Conservation (phyloP, 1,284 basidiomycete species). For the Polyporus tsugae region DNA sequence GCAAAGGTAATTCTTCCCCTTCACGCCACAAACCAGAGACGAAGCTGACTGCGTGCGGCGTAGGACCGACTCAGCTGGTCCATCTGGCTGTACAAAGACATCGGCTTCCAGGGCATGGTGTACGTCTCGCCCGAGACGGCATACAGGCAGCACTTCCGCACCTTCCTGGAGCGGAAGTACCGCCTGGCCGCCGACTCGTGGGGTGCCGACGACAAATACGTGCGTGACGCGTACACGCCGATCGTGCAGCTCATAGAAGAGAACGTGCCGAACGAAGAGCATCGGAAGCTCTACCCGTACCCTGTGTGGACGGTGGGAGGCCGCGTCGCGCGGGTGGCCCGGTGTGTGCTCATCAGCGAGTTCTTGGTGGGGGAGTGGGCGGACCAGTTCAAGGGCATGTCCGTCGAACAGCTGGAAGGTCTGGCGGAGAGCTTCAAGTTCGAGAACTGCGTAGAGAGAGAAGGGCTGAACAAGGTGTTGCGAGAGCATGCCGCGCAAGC, state of each 20-base stretch:
- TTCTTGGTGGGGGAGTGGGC: conserved; percentile 74
- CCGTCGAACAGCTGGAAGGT: conserved; percentile 61
- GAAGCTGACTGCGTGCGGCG: conserved; percentile 3
- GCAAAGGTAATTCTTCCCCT: conserved; percentile 43
- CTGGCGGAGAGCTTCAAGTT: conserved; percentile 71
- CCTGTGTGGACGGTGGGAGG: conserved; percentile 58
- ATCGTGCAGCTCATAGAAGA: conserved; percentile 61
- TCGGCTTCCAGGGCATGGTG: conserved; percentile 87
- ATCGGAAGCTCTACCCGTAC: conserved; percentile 56
- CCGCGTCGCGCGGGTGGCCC: conserved; percentile 58
- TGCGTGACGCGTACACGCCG: conserved; percentile 63
- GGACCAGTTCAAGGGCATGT: conserved; percentile 64
- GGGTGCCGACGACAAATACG: conserved; percentile 61
- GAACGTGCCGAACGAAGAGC: conserved; percentile 46
- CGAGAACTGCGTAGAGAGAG: conserved; percentile 59
- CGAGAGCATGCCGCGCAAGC: conserved; percentile 22
- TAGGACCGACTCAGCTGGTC: conserved; percentile 69
- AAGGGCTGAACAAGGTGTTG: conserved; percentile 55
- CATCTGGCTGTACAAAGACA: conserved; percentile 89
- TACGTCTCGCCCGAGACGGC: conserved; percentile 72
- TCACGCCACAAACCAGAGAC: neutral
- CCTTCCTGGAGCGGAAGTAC: conserved; percentile 72
- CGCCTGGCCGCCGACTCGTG: conserved; percentile 70
- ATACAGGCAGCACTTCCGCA: conserved; percentile 70
- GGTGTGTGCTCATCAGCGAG: conserved; percentile 71